Conservation (phyloP, 1,139 yeast species). For the Debaryomyces fabryi region DNA sequence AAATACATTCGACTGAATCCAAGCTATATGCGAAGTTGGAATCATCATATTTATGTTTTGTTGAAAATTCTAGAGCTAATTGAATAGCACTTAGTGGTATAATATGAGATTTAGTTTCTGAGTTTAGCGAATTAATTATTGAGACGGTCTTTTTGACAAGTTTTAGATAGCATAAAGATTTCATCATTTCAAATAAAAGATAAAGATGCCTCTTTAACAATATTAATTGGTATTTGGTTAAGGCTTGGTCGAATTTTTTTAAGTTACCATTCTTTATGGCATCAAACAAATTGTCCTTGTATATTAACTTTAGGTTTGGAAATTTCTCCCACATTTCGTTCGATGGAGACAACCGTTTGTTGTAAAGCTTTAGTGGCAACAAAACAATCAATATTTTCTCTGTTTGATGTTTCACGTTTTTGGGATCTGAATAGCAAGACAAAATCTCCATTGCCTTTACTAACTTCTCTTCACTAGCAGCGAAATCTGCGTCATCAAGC, state of each 20-base stretch:
- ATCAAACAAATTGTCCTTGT: conserved; percentile 48
- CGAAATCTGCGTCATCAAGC: conserved; percentile 64
- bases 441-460: conserved; percentile 48
- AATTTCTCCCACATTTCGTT: conserved; percentile 42
- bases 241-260: conserved; percentile 43
- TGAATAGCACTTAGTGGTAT: conserved; percentile 52
- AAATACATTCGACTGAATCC: conserved; percentile 68
- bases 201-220: conserved; percentile 65
- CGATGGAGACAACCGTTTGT: conserved; percentile 45
- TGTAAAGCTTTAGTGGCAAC: conserved; percentile 56
- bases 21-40: conserved; percentile 19
- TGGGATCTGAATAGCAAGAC: conserved; percentile 21
- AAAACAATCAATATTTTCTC: conserved; percentile 51
- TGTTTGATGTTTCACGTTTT: conserved; percentile 28
- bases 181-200: conserved; percentile 58
- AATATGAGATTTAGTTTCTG: conserved; percentile 30
- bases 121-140: conserved; percentile 37
- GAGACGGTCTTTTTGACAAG: conserved; percentile 53
- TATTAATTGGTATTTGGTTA: conserved; percentile 49
- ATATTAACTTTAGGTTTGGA: conserved; percentile 48
- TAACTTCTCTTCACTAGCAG: conserved; percentile 51
- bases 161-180: conserved; percentile 54
- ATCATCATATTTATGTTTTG: conserved; percentile 17
- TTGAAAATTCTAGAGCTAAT: conserved; percentile 47
- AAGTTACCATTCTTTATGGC: conserved; percentile 62